Evolutionary conservation across 306 rosid species (phyloP).

Genomic region (Calophaca sinica): DNA sequence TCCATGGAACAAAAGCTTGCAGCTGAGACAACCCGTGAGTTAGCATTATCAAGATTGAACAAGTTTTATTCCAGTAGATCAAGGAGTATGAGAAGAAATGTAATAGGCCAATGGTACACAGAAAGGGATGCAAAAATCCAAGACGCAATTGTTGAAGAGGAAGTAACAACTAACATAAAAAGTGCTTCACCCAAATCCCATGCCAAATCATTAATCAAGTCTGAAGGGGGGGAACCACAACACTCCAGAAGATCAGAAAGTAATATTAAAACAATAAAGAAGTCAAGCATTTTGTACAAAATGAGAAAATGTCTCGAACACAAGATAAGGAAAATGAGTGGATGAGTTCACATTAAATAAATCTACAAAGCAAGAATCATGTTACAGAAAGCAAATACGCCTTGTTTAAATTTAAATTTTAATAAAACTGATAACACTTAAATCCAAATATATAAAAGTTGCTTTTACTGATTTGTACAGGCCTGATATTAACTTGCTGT

Average conservation of each 20-base stretch:
- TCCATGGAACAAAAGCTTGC: slow-evolving; percentile 54
- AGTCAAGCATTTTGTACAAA: slow-evolving; percentile 43
- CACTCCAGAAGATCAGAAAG: slow-evolving; percentile 45
- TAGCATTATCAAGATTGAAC: slow-evolving; percentile 53
- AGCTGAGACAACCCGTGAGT: slow-evolving; percentile 50
- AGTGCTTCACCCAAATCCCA: slow-evolving; percentile 35
- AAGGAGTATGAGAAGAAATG: slow-evolving; percentile 40
- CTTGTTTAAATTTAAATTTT: slow-evolving; percentile 36
- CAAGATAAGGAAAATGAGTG: slow-evolving; percentile 37
- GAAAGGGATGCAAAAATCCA: slow-evolving; percentile 20
- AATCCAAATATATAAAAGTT: slow-evolving; percentile 39
- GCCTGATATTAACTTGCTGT: slow-evolving; percentile 11
- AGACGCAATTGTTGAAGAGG: slow-evolving; percentile 36
- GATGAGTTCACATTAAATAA: slow-evolving; percentile 35
- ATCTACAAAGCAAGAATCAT: slow-evolving; percentile 27
- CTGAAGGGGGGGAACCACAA: slow-evolving; percentile 40
- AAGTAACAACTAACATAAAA: slow-evolving; percentile 9
- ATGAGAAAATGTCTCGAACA: slow-evolving; percentile 41
- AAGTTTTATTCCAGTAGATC: slow-evolving; percentile 39
- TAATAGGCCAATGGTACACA: slow-evolving; percentile 14
- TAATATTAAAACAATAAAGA: slow-evolving; percentile 24
- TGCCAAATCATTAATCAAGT: slow-evolving; percentile 28
- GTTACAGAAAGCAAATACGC: slow-evolving; percentile 35
- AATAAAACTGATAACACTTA: slow-evolving; percentile 36
- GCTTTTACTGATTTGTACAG: slow-evolving; percentile 7